Evolutionary conservation across 352 stramenopile species (phyloP).

Genomic region (Globisporangium spiculum): DNA sequence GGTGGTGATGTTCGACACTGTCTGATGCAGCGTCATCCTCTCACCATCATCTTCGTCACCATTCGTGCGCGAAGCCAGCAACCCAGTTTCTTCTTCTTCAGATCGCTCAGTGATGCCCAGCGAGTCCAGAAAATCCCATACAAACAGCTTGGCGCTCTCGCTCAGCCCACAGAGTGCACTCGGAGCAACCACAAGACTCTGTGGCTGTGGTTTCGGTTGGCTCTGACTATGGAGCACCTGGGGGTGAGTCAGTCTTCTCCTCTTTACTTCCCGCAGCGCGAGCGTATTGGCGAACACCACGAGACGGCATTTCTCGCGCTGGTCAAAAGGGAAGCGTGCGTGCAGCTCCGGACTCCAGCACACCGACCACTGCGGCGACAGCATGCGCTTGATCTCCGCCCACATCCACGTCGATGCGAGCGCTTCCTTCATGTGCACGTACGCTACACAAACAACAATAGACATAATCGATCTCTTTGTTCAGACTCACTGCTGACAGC

Average conservation of each 20-base stretch:
- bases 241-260: not conserved
- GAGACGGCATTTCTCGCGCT: slow-evolving; percentile 61
- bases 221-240: not conserved
- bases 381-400: slow-evolving; percentile 37
- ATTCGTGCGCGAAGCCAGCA: not conserved
- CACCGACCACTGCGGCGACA: slow-evolving; percentile 53
- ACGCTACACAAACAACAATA: slow-evolving; percentile 20
- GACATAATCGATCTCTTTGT: not conserved
- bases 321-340: slow-evolving; percentile 39
- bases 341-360: slow-evolving; percentile 56
- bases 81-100: not conserved
- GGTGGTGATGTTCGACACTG: not conserved
- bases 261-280: slow-evolving; percentile 17
- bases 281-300: slow-evolving; percentile 53
- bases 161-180: not conserved
- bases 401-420: slow-evolving; percentile 31
- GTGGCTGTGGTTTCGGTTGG: not conserved
- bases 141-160: not conserved
- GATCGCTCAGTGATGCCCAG: not conserved
- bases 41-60: not conserved
- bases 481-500: not conserved
- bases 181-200: not conserved
- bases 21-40: not conserved
- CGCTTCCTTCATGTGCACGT: slow-evolving; percentile 20
- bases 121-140: not conserved